Conservation (phyloP, 75 land plant species). For the Chamaecyparis obtusa region DNA sequence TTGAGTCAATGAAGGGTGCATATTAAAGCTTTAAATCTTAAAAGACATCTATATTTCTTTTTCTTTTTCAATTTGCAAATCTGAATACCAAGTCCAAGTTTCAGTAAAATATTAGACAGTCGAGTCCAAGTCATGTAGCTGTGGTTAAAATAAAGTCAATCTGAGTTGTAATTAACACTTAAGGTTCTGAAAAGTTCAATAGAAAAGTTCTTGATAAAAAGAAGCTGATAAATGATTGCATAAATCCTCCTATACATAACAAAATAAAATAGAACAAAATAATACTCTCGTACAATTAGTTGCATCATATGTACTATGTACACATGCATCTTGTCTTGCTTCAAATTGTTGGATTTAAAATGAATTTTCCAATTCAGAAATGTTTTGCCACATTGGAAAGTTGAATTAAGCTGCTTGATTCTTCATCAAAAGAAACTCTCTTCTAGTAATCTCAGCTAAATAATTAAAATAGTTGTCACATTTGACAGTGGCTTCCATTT, state of each 20-base stretch:
- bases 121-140: no score
- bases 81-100: no score
- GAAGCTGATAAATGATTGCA: not conserved
- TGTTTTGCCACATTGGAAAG: not conserved
- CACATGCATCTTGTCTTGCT: not conserved
- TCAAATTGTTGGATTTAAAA: not conserved
- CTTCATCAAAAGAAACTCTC: not conserved
- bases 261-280: not conserved
- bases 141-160: no score
- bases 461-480: not conserved
- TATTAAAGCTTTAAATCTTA: no score
- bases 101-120: no score
- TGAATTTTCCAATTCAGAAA: not conserved
- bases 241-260: not conserved
- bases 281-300: not conserved
- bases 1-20: no score
- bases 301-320: not conserved
- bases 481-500: not conserved
- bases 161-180: constrained; percentile 9
- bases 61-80: no score
- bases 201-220: not conserved
- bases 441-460: not conserved
- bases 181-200: constrained; percentile 80
- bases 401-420: not conserved
- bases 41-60: no score